Base-by-base conservation (phyloP, 371 early-diverging fungal genomes). In the Mucor plumbeus region DNA sequence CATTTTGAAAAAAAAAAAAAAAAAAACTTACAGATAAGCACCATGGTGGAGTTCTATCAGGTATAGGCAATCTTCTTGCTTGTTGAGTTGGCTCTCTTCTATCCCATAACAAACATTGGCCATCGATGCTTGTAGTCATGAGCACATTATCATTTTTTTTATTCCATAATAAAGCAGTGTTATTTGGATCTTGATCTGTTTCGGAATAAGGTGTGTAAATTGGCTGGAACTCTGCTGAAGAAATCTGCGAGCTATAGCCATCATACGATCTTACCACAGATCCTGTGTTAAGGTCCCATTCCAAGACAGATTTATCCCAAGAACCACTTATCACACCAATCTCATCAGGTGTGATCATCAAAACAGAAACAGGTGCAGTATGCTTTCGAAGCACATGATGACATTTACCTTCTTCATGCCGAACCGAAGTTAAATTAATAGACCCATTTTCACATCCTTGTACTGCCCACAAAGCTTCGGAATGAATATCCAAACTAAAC, bases 201-300 rank as follows among this genome's bases (percentile, higher is more conserved):
- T 19, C 8, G 0, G 48, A 7, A 70, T 73, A 14, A 54, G 76
- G 58, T 54, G 73, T 64, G 39, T 71, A 77, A 34, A 76, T 64
- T 0, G 98, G 96, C 41, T 88, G 92, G 63, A 91, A 92, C 31
- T 85, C 75, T 4, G 90, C 71, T 0, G 92, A 88, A 17, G 94
- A 90, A 44, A 98, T 84, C 63, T 95, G 97, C 0, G 97, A 91
- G 26, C 78, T 83, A 68, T 93, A 91, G 31, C 91, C 91, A 5
- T 78, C 69, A 74, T 90, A 95, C 3, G 80, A 80, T 8, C 91
- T 85, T n/a, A 91, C 82, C 0, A 90, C 60, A 3, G 76, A 65
- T 6, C 99, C 99, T 6, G 84, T 88, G 53, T 98, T 87, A 14
- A 97, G 84, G 75, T 96, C 95, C 98, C 98, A 97, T 76, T 92